These are phyloP conservation scores for Sarcocystis neurona DNA, from an alignment of 169 alveolate genomes.

Conservation along the genomic window DNA sequence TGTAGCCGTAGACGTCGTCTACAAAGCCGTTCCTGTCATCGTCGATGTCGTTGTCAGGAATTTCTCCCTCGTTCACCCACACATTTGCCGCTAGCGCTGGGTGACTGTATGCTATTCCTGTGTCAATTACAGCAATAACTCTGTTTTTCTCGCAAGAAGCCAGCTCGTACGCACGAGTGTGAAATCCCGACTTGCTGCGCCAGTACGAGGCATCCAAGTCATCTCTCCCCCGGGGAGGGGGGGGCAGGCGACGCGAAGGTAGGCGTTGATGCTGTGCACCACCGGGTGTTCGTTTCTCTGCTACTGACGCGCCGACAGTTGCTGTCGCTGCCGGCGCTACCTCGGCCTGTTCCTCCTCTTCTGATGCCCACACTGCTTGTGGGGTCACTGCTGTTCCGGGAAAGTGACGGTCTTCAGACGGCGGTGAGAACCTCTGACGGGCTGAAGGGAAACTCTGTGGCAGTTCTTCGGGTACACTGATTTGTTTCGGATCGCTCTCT, in stretches of 20 bases:
- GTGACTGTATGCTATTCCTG: constrained; percentile 72
- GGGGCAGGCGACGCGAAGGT: not conserved
- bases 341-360: too few species aligned
- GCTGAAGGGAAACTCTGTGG: too few species aligned
- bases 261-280: not conserved
- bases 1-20: constrained; percentile 75
- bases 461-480: too few species aligned
- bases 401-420: too few species aligned
- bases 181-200: not conserved
- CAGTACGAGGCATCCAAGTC: not conserved
- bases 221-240: not conserved
- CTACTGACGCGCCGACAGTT: too few species aligned
- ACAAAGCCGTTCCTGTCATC: constrained; percentile 75
- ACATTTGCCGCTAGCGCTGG: constrained; percentile 69
- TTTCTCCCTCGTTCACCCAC: constrained; percentile 72
- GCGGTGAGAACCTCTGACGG: too few species aligned
- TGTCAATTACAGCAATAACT: constrained; percentile 75
- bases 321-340: too few species aligned
- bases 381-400: too few species aligned
- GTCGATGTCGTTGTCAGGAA: constrained; percentile 73
- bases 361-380: too few species aligned
- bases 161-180: not conserved
- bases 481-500: too few species aligned
- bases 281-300: too few species aligned
- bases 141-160: constrained; percentile 32